A percentile compares a stretch with the other conserved stretches of the same genome.
Evolutionary conservation across 805 yeast species (phyloP).

Genomic region (Wickerhamiella parazyma): DNA sequence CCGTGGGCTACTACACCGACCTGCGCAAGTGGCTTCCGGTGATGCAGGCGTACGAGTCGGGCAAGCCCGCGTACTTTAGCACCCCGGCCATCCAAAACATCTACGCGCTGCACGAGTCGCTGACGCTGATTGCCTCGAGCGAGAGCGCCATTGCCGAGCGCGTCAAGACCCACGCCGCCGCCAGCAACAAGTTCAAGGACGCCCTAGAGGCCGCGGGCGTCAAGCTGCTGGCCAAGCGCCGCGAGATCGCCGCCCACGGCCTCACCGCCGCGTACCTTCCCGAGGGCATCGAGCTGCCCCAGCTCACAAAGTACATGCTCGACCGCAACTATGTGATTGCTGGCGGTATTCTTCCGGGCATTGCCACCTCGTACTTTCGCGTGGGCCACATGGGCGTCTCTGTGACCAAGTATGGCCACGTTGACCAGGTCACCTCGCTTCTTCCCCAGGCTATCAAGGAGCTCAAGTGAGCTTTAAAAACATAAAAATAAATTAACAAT

Average conservation of each 20-base stretch:
- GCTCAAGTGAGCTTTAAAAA: background rate
- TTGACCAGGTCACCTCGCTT: slow-evolving; percentile 36
- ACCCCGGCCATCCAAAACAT: slow-evolving; percentile 88
- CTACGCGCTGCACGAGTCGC: slow-evolving; percentile 65
- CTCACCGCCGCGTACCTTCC: slow-evolving; percentile 77
- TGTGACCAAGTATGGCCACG: slow-evolving; percentile 46
- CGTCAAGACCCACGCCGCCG: slow-evolving; percentile 46
- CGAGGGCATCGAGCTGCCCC: slow-evolving; percentile 55
- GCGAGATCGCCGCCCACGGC: slow-evolving; percentile 68
- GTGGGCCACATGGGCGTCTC: slow-evolving; percentile 94
- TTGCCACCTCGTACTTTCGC: slow-evolving; percentile 73
- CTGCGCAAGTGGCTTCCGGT: slow-evolving; percentile 79
- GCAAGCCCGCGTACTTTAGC: slow-evolving; percentile 76
- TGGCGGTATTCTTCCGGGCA: slow-evolving; percentile 76
- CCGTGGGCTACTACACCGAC: slow-evolving; percentile 50
- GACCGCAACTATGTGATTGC: slow-evolving; percentile 65
- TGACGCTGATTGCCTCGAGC: slow-evolving; percentile 44
- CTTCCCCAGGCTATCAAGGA: slow-evolving; percentile 26
- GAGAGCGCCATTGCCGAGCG: slow-evolving; percentile 39
- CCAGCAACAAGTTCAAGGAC: slow-evolving; percentile 53
- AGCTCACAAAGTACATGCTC: slow-evolving; percentile 42
- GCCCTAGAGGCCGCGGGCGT: slow-evolving; percentile 47
- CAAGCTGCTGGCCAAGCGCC: slow-evolving; percentile 48
- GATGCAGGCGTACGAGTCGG: slow-evolving; percentile 73
- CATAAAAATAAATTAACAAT: slow-evolving; percentile 8